Conservation (phyloP, 202 grass and related monocot genomes). For the Thinopyrum obtusiflorum region DNA sequence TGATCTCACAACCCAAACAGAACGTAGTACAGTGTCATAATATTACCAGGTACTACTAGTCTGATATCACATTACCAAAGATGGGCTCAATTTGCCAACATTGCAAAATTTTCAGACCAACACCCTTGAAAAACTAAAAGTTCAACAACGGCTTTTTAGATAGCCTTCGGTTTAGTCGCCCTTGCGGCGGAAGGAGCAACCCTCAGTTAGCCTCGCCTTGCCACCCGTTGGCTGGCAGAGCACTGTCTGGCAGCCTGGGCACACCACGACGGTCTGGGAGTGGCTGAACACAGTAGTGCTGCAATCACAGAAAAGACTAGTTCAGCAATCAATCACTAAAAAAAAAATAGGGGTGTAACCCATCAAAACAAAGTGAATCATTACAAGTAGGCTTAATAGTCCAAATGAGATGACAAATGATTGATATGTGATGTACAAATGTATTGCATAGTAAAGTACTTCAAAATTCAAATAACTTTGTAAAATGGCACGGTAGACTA, state of each 20-base stretch:
- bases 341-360: not conserved
- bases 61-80: slow-evolving; percentile 28
- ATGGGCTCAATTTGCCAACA: slow-evolving; percentile 19
- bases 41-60: not conserved
- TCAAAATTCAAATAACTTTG: not conserved
- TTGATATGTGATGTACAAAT: not conserved
- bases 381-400: not conserved
- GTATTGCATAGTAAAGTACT: not conserved
- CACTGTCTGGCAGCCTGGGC: slow-evolving; percentile 55
- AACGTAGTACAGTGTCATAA: not conserved
- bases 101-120: slow-evolving; percentile 31
- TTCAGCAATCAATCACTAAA: not conserved
- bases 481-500: not conserved
- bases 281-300: slow-evolving; percentile 80
- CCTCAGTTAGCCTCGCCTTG: slow-evolving; percentile 63
- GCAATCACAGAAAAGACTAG: not conserved
- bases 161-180: slow-evolving; percentile 26
- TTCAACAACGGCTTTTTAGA: not conserved
- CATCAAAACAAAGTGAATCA: too few species aligned
- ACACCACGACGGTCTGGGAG: slow-evolving; percentile 67
- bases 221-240: slow-evolving; percentile 73
- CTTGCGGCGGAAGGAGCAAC: slow-evolving; percentile 69
- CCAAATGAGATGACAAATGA: not conserved
- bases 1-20: not conserved
- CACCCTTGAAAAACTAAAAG: not conserved